Conservation (phyloP, 441 rosid species). For the Pelargonium exstipulatum region DNA sequence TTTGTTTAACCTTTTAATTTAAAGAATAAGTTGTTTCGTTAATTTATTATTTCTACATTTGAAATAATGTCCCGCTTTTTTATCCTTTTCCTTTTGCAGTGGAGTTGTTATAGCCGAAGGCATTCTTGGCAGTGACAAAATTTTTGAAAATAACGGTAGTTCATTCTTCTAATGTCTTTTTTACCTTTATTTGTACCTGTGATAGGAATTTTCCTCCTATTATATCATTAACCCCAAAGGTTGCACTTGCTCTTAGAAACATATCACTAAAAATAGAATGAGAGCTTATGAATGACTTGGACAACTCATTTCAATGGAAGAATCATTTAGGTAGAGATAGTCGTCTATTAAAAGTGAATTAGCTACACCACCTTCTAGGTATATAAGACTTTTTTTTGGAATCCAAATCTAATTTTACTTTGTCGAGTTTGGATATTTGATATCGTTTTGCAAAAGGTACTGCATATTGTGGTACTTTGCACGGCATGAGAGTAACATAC, state of each 20-base stretch:
- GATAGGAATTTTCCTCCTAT: neutral
- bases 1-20: neutral
- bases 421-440: neutral
- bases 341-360: neutral
- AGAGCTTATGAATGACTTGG: neutral
- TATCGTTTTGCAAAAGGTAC: neutral
- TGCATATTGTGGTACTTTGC: neutral
- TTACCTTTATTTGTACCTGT: neutral
- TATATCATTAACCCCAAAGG: neutral
- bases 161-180: slow-evolving; percentile 8
- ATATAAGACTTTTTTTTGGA: neutral
- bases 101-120: slow-evolving; percentile 93
- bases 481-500: too few relatives aligned
- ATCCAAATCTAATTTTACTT: neutral
- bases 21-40: neutral
- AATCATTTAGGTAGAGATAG: neutral
- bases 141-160: slow-evolving; percentile 51
- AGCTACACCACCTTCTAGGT: neutral
- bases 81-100: slow-evolving; percentile 47
- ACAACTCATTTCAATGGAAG: neutral
- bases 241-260: slow-evolving; percentile 5
- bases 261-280: slow-evolving; percentile 1
- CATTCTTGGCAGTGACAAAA: slow-evolving; percentile 37
- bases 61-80: slow-evolving; percentile 9
- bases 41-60: slow-evolving; percentile 11